Conservation (phyloP, 2,329 filamentous ascomycete species). For the Ophiocordyceps unilateralis region DNA sequence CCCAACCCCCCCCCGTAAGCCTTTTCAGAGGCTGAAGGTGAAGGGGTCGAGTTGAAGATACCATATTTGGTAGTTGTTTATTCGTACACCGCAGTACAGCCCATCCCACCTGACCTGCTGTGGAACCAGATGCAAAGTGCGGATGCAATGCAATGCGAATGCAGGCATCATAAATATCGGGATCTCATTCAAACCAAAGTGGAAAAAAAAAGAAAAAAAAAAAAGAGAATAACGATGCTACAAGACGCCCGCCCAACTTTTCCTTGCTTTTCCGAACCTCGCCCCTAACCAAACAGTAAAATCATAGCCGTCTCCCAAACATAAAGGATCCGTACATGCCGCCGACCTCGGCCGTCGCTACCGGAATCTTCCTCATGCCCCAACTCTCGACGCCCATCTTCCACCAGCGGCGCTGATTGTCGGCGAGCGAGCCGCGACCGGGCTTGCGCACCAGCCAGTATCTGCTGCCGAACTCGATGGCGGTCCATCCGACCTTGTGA, state of each 20-base stretch:
- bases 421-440: conserved; percentile 14
- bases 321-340: conserved; percentile 72
- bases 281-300: background rate
- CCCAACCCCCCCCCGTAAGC: too few relatives aligned
- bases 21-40: too few relatives aligned
- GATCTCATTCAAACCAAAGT: background rate
- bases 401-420: conserved; percentile 45
- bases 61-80: too few relatives aligned
- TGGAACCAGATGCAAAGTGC: too few relatives aligned
- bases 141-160: too few relatives aligned
- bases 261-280: background rate
- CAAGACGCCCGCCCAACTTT: background rate
- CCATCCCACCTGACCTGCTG: too few relatives aligned
- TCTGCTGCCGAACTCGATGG: conserved; percentile 49
- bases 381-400: conserved; percentile 75
- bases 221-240: background rate
- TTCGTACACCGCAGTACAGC: too few relatives aligned
- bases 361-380: conserved; percentile 84
- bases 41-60: too few relatives aligned
- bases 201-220: background rate
- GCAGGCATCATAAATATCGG: too few relatives aligned
- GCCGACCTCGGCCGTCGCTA: conserved; percentile 79
- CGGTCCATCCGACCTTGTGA: conserved; percentile 47
- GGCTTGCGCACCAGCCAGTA: conserved; percentile 49
- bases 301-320: conserved; percentile 41